Evolutionary conservation across 164 flowering plant species (phyloP).

Genomic region (Stephania cephalantha): DNA sequence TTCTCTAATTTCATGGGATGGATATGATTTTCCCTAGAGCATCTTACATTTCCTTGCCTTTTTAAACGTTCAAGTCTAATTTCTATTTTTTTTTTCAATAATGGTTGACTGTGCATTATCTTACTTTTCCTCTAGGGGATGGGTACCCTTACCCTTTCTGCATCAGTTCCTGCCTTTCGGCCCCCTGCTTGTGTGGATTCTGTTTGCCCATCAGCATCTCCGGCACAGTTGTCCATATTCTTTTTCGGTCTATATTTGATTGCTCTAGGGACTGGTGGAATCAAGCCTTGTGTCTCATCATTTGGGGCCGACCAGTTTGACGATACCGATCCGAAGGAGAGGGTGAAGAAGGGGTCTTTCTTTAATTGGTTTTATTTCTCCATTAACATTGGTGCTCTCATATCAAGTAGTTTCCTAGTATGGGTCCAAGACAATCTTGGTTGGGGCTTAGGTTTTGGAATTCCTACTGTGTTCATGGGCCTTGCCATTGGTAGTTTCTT

Average conservation of each 20-base stretch:
- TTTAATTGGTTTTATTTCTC: constrained; percentile 93
- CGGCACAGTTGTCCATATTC: constrained; percentile 67
- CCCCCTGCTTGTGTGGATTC: constrained; percentile 59
- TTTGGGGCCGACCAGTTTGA: constrained; percentile 95
- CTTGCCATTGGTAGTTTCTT: constrained; percentile 71
- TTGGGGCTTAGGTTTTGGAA: constrained; percentile 91
- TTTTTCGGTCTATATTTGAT: constrained; percentile 72
- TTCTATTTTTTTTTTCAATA: neutral
- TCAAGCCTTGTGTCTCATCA: constrained; percentile 85
- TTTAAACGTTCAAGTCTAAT: neutral
- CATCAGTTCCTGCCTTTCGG: constrained; percentile 59
- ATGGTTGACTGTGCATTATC: neutral
- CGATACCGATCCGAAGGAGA: constrained; percentile 67
- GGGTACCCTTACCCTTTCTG: constrained; percentile 75
- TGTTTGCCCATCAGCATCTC: constrained; percentile 54
- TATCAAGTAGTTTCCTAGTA: constrained; percentile 70
- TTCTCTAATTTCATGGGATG: too few species aligned
- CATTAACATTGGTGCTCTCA: constrained; percentile 73
- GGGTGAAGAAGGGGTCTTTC: constrained; percentile 73
- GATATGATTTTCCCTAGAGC: too few species aligned
- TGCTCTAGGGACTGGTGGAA: constrained; percentile 87
- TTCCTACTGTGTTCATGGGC: constrained; percentile 79
- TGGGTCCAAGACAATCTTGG: constrained; percentile 86
- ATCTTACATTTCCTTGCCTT: too few species aligned
- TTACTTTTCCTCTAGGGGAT: constrained; percentile 48